Evolutionary conservation across 2,329 filamentous ascomycete species (phyloP).

Genomic region (Clonostachys rosea): DNA sequence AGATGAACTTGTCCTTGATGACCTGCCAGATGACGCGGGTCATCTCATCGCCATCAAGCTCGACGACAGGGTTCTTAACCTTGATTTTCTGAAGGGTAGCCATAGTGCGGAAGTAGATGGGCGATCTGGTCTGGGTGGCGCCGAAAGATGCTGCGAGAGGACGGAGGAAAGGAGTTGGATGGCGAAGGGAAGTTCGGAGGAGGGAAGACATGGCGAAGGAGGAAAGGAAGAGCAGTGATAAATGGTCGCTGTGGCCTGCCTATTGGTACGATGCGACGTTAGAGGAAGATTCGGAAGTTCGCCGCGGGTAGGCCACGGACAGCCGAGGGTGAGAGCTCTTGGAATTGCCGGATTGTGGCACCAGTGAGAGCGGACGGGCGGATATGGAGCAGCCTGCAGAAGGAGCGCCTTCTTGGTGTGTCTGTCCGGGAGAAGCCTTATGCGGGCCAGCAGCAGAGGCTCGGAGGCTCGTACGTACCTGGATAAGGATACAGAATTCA

Average conservation of each 20-base stretch:
- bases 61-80: constrained; percentile 98
- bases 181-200: constrained; percentile 18
- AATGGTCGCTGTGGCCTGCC: neutral
- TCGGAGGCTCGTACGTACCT: too few species aligned
- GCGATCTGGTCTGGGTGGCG: constrained; percentile 35
- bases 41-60: constrained; percentile 95
- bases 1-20: constrained; percentile 99
- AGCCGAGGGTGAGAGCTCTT: constrained; percentile 2
- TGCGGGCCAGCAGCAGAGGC: too few species aligned
- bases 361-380: neutral
- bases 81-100: constrained; percentile 76
- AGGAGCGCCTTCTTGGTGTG: neutral
- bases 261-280: too few species aligned
- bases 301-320: neutral
- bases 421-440: too few species aligned
- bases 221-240: constrained; percentile 10
- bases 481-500: too few species aligned
- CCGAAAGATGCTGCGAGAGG: constrained; percentile 55
- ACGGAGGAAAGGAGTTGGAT: constrained; percentile 31
- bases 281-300: neutral
- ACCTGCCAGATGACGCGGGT: constrained; percentile 98
- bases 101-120: constrained; percentile 47
- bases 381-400: constrained; percentile 4
- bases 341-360: neutral
- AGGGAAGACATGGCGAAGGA: constrained; percentile 19